A percentile compares a stretch with the other conserved stretches of the same genome.
phyloP scores from a whole-genome alignment of 164 flowering plant genomes.

The Tinospora cordifolia region DNA sequence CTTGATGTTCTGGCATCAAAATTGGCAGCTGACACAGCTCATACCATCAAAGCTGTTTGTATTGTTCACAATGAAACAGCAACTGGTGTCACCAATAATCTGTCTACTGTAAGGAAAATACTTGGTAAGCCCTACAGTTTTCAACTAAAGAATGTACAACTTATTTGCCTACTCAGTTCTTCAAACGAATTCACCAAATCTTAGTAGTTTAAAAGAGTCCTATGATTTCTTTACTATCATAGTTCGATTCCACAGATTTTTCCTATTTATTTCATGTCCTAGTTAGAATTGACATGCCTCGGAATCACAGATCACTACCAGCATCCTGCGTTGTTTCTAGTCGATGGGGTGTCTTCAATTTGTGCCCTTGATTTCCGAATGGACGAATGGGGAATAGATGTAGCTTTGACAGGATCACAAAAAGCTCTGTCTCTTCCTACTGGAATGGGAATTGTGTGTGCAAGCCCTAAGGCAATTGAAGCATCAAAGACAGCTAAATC shows the following conservation, averaged over 20 bases:
- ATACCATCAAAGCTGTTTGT: conserved; percentile 89
- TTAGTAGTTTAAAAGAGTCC: not conserved
- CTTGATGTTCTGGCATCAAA: conserved; percentile 74
- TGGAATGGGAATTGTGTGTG: conserved; percentile 90
- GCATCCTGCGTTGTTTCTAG: conserved; percentile 88
- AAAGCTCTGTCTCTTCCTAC: conserved; percentile 98
- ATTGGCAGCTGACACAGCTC: conserved; percentile 66
- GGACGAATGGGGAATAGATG: conserved; percentile 99
- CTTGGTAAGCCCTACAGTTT: conserved; percentile 46
- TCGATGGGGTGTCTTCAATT: conserved; percentile 95
- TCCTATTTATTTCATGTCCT: not conserved
- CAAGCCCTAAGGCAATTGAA: conserved; percentile 87
- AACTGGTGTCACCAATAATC: conserved; percentile 92
- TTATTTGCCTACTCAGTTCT: not conserved
- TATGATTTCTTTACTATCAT: not conserved
- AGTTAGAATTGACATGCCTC: not conserved
- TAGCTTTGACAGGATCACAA: conserved; percentile 93
- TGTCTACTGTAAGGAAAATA: conserved; percentile 67
- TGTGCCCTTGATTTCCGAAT: conserved; percentile 96
- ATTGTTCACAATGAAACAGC: conserved; percentile 97
- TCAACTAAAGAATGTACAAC: not conserved
- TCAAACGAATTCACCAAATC: not conserved
- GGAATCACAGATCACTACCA: conserved; percentile 56
- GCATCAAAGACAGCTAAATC: conserved; percentile 89
- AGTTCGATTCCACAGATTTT: not conserved